Base-by-base conservation (phyloP, 2,329 filamentous ascomycete species). In the Neospermospora avenae region DNA sequence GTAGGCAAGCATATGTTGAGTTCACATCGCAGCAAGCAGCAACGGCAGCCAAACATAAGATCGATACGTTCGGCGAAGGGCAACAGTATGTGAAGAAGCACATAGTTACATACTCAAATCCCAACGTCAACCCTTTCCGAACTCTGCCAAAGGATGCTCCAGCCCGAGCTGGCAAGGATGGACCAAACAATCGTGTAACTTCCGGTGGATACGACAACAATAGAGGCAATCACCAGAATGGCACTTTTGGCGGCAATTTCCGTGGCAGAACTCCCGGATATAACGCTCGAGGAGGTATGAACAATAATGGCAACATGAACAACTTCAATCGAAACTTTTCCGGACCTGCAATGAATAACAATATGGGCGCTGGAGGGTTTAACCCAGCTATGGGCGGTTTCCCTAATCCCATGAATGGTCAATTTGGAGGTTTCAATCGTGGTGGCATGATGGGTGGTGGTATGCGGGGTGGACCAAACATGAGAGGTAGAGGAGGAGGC, bases 121-220 rank as follows among this genome's bases (percentile, higher is more conserved):
- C 91, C 0, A 83, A 84, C 51, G 81, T 83, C 66, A 98, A 98
- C 73, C 92, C 93, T 0, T 98, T 96, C 83, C 88, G 89, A 66
- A 97, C 92, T 0, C 78, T 96, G 4, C 93, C 92, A 18, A 96
- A 96, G 77, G 93, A 96, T 72, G 88, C 89, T 0, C 91, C 90
- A 0, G 82, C 83, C 68, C 84, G 90, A 28, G 80, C 79, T 60
- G 87, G 81, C 39, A 87, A 91, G 71, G 84, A 87, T 45, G 77
- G 80, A 45, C 69, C 69, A 80, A 65, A 84, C 61, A 85, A 85
- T 56, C 80, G 84, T 31, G 74, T 78, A 58, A 74, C 77, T 34
- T 72, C 80, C 51, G 77, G 79, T 48, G 74, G 75, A 57, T 84
- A 81, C 73, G 81, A 81, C 55, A 81, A 78, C 69, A 78, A 77